Evolutionary conservation across 2,329 filamentous ascomycete species (phyloP).

Genomic region (Zelopaecilomyces penicillatus): DNA sequence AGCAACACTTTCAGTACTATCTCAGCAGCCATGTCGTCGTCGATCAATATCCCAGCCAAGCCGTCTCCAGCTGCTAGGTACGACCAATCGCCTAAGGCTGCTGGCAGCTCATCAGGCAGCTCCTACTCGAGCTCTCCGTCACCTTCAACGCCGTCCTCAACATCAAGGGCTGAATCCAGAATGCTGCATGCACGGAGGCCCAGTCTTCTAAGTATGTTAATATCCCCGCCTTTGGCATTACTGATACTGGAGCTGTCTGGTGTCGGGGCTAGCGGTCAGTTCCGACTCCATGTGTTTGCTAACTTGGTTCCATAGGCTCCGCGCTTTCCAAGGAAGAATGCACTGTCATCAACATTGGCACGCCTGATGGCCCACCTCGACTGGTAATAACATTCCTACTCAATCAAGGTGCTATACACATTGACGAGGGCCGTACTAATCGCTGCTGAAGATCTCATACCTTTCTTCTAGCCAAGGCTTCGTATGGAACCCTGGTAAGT

Average conservation of each 20-base stretch:
- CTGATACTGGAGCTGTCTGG: slow-evolving; percentile 1
- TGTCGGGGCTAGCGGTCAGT: not conserved
- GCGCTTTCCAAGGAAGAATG: slow-evolving; percentile 67
- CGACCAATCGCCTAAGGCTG: slow-evolving; percentile 35
- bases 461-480: slow-evolving; percentile 73
- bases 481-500: slow-evolving; percentile 68
- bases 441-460: slow-evolving; percentile 58
- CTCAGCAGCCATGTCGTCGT: slow-evolving; percentile 49
- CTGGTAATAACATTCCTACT: slow-evolving; percentile 46
- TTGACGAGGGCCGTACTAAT: not conserved
- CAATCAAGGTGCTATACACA: not conserved
- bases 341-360: slow-evolving; percentile 72
- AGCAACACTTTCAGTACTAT: not conserved
- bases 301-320: slow-evolving; percentile 44
- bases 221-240: slow-evolving; percentile 3
- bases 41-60: slow-evolving; percentile 56
- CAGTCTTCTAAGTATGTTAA: slow-evolving; percentile 49
- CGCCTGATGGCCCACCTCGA: slow-evolving; percentile 62
- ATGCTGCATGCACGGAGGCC: slow-evolving; percentile 48
- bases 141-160: slow-evolving; percentile 50
- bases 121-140: slow-evolving; percentile 35
- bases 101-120: slow-evolving; percentile 36
- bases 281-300: slow-evolving; percentile 15
- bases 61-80: slow-evolving; percentile 26
- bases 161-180: slow-evolving; percentile 38